Conservation (phyloP, 2,329 filamentous ascomycete genomes). For the Lecanoromycetidae sp. region DNA sequence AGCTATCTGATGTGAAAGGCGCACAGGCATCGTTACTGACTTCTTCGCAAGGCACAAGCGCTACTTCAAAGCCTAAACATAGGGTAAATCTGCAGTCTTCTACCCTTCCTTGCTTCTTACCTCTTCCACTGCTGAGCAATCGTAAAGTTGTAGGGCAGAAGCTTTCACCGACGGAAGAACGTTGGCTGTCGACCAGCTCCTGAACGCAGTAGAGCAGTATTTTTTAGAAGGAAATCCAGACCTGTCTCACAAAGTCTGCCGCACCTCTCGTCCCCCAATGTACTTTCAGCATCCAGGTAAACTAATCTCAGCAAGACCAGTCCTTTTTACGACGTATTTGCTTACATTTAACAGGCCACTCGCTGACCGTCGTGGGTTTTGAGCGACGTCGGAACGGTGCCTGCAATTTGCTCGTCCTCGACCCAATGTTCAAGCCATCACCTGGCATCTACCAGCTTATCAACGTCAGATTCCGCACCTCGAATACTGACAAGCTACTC, state of each 20-base stretch:
- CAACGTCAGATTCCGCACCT: slow-evolving; percentile 34
- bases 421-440: slow-evolving; percentile 68
- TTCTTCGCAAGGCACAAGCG: slow-evolving; percentile 54
- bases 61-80: slow-evolving; percentile 61
- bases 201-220: slow-evolving; percentile 59
- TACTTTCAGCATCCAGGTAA: slow-evolving; percentile 76
- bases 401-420: slow-evolving; percentile 68
- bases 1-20: slow-evolving; percentile 13
- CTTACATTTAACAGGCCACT: slow-evolving; percentile 50
- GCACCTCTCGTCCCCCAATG: slow-evolving; percentile 65
- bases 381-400: slow-evolving; percentile 55
- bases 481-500: slow-evolving; percentile 44
- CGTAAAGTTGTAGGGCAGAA: slow-evolving; percentile 48
- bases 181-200: slow-evolving; percentile 44
- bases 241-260: slow-evolving; percentile 49
- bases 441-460: slow-evolving; percentile 49
- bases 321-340: too few relatives aligned
- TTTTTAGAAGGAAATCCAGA: slow-evolving; percentile 45
- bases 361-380: slow-evolving; percentile 76
- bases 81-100: slow-evolving; percentile 32
- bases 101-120: neutral
- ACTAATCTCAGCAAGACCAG: slow-evolving; percentile 3
- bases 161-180: slow-evolving; percentile 41
- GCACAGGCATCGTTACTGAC: slow-evolving; percentile 11
- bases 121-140: slow-evolving; percentile 17